Conservation (phyloP, 768 basidiomycete genomes). For the Lactifluus volemus region DNA sequence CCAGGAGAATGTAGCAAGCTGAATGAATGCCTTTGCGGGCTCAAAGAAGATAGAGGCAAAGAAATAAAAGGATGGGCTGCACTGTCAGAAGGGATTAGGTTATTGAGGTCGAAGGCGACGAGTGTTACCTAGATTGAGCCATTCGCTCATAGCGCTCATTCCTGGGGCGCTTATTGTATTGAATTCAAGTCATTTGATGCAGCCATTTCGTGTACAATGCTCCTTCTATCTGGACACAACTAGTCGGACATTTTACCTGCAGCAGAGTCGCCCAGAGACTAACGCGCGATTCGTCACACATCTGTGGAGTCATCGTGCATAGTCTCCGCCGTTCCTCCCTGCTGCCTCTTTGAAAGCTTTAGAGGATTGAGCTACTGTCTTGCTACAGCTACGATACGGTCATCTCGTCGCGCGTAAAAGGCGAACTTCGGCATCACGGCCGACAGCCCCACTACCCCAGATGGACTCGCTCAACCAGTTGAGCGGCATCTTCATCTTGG, state of each 20-base stretch:
- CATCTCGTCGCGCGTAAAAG: too few relatives aligned
- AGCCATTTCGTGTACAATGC: not conserved
- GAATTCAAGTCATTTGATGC: not conserved
- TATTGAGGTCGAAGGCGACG: not conserved
- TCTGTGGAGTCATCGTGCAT: not conserved
- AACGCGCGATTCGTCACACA: not conserved
- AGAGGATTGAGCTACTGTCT: too few relatives aligned
- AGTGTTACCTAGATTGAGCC: not conserved
- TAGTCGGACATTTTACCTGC: conserved; percentile 6
- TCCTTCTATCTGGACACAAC: not conserved
- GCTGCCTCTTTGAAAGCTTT: too few relatives aligned
- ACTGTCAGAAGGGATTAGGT: not conserved
- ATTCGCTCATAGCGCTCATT: not conserved
- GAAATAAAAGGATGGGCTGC: conserved; percentile 7
- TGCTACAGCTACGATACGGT: too few relatives aligned
- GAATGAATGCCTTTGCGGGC: not conserved
- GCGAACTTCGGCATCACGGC: too few relatives aligned
- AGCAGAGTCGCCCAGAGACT: not conserved
- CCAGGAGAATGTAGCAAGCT: not conserved
- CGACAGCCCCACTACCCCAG: too few relatives aligned
- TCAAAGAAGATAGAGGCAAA: not conserved
- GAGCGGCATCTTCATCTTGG: too few relatives aligned
- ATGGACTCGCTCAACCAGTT: too few relatives aligned
- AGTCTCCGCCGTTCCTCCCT: too few relatives aligned
- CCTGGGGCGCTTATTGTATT: not conserved